These are phyloP conservation scores for Colletotrichum falcatum DNA, from an alignment of 2,329 filamentous ascomycete species.

Conservation along the genomic window DNA sequence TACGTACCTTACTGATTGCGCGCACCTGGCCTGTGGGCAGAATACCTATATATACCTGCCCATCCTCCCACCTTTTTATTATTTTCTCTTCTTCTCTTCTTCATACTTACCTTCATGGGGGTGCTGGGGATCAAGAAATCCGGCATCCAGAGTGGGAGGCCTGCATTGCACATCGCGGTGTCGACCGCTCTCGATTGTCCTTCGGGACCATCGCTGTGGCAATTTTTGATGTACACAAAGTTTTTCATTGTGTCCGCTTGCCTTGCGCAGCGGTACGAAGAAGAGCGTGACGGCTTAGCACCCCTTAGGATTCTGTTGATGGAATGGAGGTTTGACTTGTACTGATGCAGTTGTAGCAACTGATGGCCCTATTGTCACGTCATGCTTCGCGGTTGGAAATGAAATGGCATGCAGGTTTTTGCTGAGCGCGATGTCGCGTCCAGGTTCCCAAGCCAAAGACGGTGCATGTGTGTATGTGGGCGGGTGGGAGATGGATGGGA, in stretches of 20 bases:
- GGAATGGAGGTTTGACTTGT: too few species aligned
- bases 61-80: slow-evolving; percentile 34
- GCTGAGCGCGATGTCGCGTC: background rate
- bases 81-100: slow-evolving; percentile 45
- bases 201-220: slow-evolving; percentile 39
- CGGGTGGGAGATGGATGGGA: too few species aligned
- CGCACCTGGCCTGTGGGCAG: background rate
- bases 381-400: too few species aligned
- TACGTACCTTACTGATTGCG: slow-evolving; percentile 33
- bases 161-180: slow-evolving; percentile 63
- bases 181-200: slow-evolving; percentile 40
- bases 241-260: slow-evolving; percentile 43
- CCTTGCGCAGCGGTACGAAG: slow-evolving; percentile 41
- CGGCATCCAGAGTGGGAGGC: slow-evolving; percentile 55
- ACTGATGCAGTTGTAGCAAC: background rate
- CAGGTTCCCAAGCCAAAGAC: background rate
- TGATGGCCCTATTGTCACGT: too few species aligned
- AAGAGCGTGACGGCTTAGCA: too few species aligned
- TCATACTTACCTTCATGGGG: slow-evolving; percentile 65
- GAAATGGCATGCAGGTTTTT: background rate
- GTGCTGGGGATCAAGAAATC: slow-evolving; percentile 57
- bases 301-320: too few species aligned
- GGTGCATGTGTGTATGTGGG: too few species aligned
- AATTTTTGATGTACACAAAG: slow-evolving; percentile 35
- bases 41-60: slow-evolving; percentile 49